Base-by-base conservation (phyloP, 1,139 yeast genomes). In the Debaryomyces udenii region DNA sequence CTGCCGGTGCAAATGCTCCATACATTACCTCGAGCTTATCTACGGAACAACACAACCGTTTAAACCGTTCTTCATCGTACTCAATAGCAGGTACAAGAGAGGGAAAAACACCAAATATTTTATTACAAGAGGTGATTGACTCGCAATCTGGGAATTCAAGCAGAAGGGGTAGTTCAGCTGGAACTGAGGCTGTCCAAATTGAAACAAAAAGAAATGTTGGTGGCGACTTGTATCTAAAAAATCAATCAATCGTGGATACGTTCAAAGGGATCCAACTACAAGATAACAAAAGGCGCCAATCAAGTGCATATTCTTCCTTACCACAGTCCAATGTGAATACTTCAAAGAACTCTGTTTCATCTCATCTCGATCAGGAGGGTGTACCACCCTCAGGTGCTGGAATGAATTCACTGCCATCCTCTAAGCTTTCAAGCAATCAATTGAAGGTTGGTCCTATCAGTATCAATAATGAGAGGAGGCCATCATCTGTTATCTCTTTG, bases 171-270 rank as follows among this genome's bases (percentile, higher is more conserved):
- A 64, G 72, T 42, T 49, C 64, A n/a, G 57, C 66, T 3, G 67
- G 69, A 3, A 59, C 65, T 1, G 78, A 74, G 46, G 75, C 74
- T 1, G 69, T 71, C 2, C 73, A 66, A 51, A 64, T 74, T 31
- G 81, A 76, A 51, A 76, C 81, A 0, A 73, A 68, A 47, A 54
- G 81, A 27, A 74, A 76, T 43, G 81, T 76, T 5, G 79, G 74
- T n/a, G 82, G 82, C 13, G 82, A 78, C 49, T 60, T 78, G 30
- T 78, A 77, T 53, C 53, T 77, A 46, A 68, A 64, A 39, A 74
- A 70, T 43, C 78, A 74, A 33, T 68, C 80, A 1, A 71, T 70
- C 0, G 68, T 75, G n/a, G 79, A 74, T 38, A 67, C 81, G 0
- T 67, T 78, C 48, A 74, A 70, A 48, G 79, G 69, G 10, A 72